Conservation (phyloP, 768 basidiomycete genomes). For the Kwoniella dendrophila region DNA sequence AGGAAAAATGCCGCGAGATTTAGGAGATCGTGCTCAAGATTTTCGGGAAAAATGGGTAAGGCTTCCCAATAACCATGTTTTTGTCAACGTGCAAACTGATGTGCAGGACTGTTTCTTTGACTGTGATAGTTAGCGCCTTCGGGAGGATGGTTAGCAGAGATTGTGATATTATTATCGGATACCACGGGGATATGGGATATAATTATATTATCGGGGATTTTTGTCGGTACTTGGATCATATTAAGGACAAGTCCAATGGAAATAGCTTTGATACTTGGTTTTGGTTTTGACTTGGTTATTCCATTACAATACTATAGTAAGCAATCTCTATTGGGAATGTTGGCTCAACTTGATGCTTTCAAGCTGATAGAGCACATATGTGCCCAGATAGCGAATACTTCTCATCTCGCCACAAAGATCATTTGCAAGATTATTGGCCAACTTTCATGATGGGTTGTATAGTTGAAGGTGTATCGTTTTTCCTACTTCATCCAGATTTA, state of each 20-base stretch:
- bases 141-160: slow-evolving; percentile 29
- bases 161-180: slow-evolving; percentile 22
- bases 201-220: slow-evolving; percentile 17
- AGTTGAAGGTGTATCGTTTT: slow-evolving; percentile 29
- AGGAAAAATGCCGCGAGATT: too few relatives aligned
- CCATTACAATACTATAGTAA: slow-evolving; percentile 27
- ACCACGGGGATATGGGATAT: slow-evolving; percentile 29
- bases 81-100: too few relatives aligned
- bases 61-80: too few relatives aligned
- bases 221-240: slow-evolving; percentile 22
- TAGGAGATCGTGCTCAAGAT: too few relatives aligned
- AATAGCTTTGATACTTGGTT: slow-evolving; percentile 23
- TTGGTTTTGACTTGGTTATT: slow-evolving; percentile 22
- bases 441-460: slow-evolving; percentile 27
- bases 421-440: slow-evolving; percentile 40
- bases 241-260: slow-evolving; percentile 20
- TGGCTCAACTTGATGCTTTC: background rate
- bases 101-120: too few relatives aligned
- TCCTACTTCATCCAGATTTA: slow-evolving; percentile 42
- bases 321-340: background rate
- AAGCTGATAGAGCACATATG: too few relatives aligned
- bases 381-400: background rate
- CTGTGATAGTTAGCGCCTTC: slow-evolving; percentile 25
- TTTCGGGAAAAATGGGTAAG: too few relatives aligned
- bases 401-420: slow-evolving; percentile 14